Base-by-base conservation (phyloP, 2,329 filamentous ascomycete species). In the Lachnellula subtilissima region DNA sequence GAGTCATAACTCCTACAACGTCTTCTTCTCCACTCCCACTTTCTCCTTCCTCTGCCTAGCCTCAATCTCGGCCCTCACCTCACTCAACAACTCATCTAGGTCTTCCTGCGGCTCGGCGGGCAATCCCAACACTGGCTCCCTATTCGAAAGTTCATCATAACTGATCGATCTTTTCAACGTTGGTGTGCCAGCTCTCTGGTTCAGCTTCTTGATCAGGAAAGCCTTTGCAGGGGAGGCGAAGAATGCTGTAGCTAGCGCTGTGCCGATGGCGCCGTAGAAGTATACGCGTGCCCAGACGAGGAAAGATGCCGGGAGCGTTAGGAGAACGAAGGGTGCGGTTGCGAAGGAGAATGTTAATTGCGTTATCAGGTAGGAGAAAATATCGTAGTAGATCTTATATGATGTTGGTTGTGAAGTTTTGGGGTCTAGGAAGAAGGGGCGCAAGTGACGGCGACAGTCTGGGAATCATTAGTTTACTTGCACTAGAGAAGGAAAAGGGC, bases 381-480 rank as follows among this genome's bases (percentile, higher is more conserved):
- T 68, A 68, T 99, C 94, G 74, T 99, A 99, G 75, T 91, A 93
- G 59, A 79, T 83, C 73, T 99, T 99, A 66, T 78, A 78, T 0
- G 84, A 76, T 0, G 85, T 85, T 1, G 88, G 84, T 52, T 80
- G 80, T 60, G 79, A 84, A 37, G 88, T 89, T 61, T 88, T 82
- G 1, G 91, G 82, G 52, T 91, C 85, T 48, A 97, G 76, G 78
- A 99, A 97, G 75, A 99, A 93, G 22, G 94, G 94, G 1, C 94
- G 91, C 57, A 97, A 74, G 67, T 93, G 82, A 53, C 94, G 90
- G 52, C 94, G 91, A 72, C 88, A 90, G 70, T 97, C 92, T 97
- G 45, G 22, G 54, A 32, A 3, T 53, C 55, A 56, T 67, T 55
- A 67, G 53, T 15, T 53, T 25, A 37, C 23, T 7, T 32, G 6